phyloP scores from a whole-genome alignment of 106 monocot genomes.

The Hemerocallis citrina region DNA sequence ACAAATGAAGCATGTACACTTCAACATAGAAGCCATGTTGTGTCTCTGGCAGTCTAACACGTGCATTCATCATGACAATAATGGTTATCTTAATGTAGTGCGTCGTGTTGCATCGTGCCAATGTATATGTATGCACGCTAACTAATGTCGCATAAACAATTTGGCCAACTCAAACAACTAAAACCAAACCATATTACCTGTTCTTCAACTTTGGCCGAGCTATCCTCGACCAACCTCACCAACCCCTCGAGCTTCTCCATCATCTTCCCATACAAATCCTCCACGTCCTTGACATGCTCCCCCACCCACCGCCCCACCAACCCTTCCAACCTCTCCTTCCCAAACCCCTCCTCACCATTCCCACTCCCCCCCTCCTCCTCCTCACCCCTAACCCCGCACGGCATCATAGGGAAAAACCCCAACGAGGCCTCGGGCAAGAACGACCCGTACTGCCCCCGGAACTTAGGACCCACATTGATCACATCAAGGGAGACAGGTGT shows the following conservation, averaged over 20 bases:
- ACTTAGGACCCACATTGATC: slow-evolving; percentile 47
- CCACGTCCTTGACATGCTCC: slow-evolving; percentile 30
- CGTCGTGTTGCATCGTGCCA: no score
- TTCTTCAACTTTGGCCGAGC: slow-evolving; percentile 38
- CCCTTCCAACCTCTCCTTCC: slow-evolving; percentile 20
- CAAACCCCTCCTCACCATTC: slow-evolving; percentile 36
- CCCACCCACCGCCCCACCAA: slow-evolving; percentile 24
- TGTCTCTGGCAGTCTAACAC: no score
- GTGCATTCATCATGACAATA: no score
- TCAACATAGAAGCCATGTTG: no score
- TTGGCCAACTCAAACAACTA: no score
- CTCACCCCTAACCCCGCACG: slow-evolving; percentile 2
- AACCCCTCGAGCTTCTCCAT: slow-evolving; percentile 40
- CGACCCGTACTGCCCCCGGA: slow-evolving; percentile 30
- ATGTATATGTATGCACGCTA: no score
- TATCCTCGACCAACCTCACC: slow-evolving; percentile 44
- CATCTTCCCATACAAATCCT: slow-evolving; percentile 58
- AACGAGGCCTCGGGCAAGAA: slow-evolving; percentile 26
- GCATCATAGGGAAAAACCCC: slow-evolving; percentile 17
- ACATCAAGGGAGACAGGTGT: slow-evolving; percentile 33
- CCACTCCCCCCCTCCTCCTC: slow-evolving; percentile 15
- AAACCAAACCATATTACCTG: no score
- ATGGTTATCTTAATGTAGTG: no score
- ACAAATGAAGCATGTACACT: no score
- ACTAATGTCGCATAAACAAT: no score